Percentiles rank a stretch among this genome's conserved stretches.
phyloP scores from a whole-genome alignment of 1,139 yeast genomes.

The Scheffersomyces stambukii region DNA sequence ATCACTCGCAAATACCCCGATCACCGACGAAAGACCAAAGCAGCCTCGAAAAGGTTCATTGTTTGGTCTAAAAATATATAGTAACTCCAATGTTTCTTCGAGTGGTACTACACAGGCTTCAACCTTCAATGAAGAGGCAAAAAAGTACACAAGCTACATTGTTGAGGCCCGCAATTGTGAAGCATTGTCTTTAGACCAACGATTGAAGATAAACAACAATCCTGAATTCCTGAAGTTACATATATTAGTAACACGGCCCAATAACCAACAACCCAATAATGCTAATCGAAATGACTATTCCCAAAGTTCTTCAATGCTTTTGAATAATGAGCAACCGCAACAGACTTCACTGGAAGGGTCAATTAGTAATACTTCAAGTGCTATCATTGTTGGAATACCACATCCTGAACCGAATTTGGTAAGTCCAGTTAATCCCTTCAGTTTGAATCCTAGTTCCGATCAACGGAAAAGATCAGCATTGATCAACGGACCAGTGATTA shows the following conservation, averaged over 20 bases:
- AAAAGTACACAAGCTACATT: slow-evolving; percentile 17
- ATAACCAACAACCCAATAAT: slow-evolving; percentile 9
- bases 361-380: slow-evolving; percentile 28
- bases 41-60: slow-evolving; percentile 34
- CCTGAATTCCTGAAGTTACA: slow-evolving; percentile 32
- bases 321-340: slow-evolving; percentile 18
- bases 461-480: slow-evolving; percentile 78
- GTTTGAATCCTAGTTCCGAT: slow-evolving; percentile 59
- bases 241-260: slow-evolving; percentile 37
- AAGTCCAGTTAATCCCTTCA: slow-evolving; percentile 39
- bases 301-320: slow-evolving; percentile 34
- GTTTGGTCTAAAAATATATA: slow-evolving; percentile 41
- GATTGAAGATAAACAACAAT: slow-evolving; percentile 24
- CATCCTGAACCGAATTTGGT: slow-evolving; percentile 34
- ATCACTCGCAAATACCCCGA: background rate
- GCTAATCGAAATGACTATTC: slow-evolving; percentile 27
- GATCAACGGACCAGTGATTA: slow-evolving; percentile 77
- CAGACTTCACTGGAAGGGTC: slow-evolving; percentile 16
- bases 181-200: slow-evolving; percentile 33
- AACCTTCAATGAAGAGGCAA: slow-evolving; percentile 13
- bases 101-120: slow-evolving; percentile 10
- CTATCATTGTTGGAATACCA: slow-evolving; percentile 42
- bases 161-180: slow-evolving; percentile 33
- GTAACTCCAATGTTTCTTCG: slow-evolving; percentile 10
- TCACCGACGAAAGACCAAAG: slow-evolving; percentile 24